Conservation (phyloP, 495 filamentous ascomycete genomes). For the Neurospora tetraspora region DNA sequence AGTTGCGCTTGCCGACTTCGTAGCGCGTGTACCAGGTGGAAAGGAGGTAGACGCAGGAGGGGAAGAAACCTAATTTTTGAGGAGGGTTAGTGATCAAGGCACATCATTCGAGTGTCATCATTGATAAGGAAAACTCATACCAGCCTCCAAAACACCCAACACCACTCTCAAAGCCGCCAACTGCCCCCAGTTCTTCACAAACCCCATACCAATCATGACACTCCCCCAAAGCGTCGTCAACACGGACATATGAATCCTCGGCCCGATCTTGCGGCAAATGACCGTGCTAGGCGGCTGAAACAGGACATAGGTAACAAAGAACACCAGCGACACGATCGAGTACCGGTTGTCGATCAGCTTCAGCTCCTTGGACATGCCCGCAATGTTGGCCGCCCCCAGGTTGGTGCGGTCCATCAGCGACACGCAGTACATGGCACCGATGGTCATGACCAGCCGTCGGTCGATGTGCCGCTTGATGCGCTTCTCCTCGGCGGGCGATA, state of each 20-base stretch:
- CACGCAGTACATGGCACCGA: conserved; percentile 56
- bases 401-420: conserved; percentile 63
- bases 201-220: conserved; percentile 54
- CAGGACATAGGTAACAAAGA: conserved; percentile 56
- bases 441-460: conserved; percentile 49
- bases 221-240: conserved; percentile 44
- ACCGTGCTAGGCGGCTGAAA: conserved; percentile 52
- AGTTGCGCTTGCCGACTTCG: conserved; percentile 55
- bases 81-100: background rate
- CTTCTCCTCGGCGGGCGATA: conserved; percentile 27
- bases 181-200: conserved; percentile 37
- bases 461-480: conserved; percentile 52
- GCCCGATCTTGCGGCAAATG: conserved; percentile 50
- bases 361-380: conserved; percentile 50
- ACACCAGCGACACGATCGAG: conserved; percentile 50
- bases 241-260: conserved; percentile 41
- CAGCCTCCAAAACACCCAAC: conserved; percentile 55
- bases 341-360: conserved; percentile 33
- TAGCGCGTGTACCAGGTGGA: conserved; percentile 56
- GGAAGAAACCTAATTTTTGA: conserved; percentile 39
- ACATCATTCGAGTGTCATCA: background rate
- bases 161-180: conserved; percentile 47
- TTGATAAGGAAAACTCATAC: conserved; percentile 12
- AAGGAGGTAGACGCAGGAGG: conserved; percentile 51
- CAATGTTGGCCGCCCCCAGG: conserved; percentile 51